Evolutionary conservation across 148 eudicot genomes (phyloP), one percentile per base, ranked within the genome.

Genomic region (Linanthus parryae): DNA sequence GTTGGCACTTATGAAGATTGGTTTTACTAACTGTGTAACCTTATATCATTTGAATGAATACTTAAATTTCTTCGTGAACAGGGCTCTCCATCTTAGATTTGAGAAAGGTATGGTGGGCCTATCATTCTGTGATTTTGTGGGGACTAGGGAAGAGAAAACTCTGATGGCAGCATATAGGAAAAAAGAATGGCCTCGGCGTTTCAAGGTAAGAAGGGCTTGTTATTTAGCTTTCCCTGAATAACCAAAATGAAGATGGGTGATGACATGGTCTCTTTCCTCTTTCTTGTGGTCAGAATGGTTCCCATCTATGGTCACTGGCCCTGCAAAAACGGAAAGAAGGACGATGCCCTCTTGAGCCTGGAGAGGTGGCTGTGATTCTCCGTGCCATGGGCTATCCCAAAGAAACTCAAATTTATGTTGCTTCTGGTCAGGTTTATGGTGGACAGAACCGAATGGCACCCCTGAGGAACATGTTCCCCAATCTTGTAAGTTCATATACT

Each of bases 61-160:
- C 44, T 23, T 41, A 29, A n/a, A 10, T 56, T 52, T 48, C 5
- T 33, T 29, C 33, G 18, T 73, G 30, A 48, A 40, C 85, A 92
- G 99, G 96, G 99, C 99, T 54, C 99, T 92, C 71, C 99, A 92
- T 73, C 85, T 92, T 58, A 80, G 99, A 64, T 92, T 92, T 68
- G 99, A 92, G 72, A 92, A 92, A 69, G 99, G 99, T 20, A 92
- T 92, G 99, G 99, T 92, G 34, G 99, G 99, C 53, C 73, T 92
- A 48, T 92, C 99, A 19, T 92, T 92, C 54, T 92, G 99, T 72
- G 99, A 92, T 76, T 92, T 84, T 72, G 99, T 92, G 35, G 99
- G 94, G 42, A 84, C 96, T 30, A 79, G 99, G 53, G 73, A 76
- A 37, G 99, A 92, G 74, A 92, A 92, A 76, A 88, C 71, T 56